Evolutionary conservation across 1,284 basidiomycete genomes (phyloP), one percentile per base, ranked within the genome.

Genomic region (Ceratobasidium papillatum): DNA sequence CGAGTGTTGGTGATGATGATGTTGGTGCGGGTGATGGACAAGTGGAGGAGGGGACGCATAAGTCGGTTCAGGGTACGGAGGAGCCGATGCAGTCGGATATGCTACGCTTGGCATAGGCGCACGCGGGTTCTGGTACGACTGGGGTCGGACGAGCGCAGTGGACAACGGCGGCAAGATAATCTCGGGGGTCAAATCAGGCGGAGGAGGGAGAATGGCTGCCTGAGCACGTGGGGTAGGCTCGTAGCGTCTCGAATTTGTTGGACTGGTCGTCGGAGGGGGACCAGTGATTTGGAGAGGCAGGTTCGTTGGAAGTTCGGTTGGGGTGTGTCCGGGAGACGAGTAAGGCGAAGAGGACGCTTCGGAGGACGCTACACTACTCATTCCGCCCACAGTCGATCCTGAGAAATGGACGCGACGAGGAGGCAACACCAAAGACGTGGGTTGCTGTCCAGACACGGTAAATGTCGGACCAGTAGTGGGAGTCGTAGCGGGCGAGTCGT

Each of bases 351-450:
- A 66, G 32, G 54, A 56, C 30, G 54, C 54, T 12, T 56, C 54
- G 5, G 59, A 61, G 3, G 68, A 59, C 17, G 68, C 68, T 1
- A 71, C 68, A 27, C 65, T 69, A 17, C 68, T 71, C 27, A 71
- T 12, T 4, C 68, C 68, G 1, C 68, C 68, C 49, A 71, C 68
- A 22, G 68, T 71, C 41, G 68, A 71, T 2, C 68, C 68, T 12
- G 68, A 71, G 34, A 71, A 71, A 38, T 71, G 68, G 17, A 71
- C 68, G 25, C 68, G 68, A 17, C 68, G 68, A 32, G 68, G 68
- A 41, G 68, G 68, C 5, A 71, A 30, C 11, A 71, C 54, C n/a
- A 71, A 43, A 9, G 68, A 38, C 25, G 68, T 71, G 43, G 59
- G 68, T 41, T 47, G 45, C 34, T 36, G 65, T 25, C 30, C 64